Base-by-base conservation (phyloP, 2,329 filamentous ascomycete genomes). In the Sporothrix sp. region DNA sequence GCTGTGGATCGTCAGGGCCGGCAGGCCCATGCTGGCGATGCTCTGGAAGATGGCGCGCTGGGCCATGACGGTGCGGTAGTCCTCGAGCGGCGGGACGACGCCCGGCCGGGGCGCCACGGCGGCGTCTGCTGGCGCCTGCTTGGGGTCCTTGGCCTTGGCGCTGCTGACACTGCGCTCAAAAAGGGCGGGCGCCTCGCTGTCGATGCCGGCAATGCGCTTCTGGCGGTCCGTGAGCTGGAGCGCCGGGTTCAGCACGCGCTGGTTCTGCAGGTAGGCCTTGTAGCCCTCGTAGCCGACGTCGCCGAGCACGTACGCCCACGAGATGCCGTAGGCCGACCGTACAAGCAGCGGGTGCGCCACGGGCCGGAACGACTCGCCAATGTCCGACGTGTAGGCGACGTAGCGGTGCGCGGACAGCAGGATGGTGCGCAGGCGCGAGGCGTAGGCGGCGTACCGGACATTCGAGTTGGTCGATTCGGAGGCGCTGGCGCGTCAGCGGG, bases 201-300 rank as follows among this genome's bases (percentile, higher is more conserved):
- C 39, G 18, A 76, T 63, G 1, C 75, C 74, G 1, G 73, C 69
- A 4, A 69, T 58, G 57, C 73, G 73, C 59, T 74, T 69, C 59
- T 76, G 70, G 13, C 66, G 68, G 7, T 69, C 64, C 3, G 72
- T 72, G 21, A 81, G 68, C 54, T 79, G 72, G 11, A 82, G 64
- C 9, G 82, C 73, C 0, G 88, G 87, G 58, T 90, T 78, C 20
- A 89, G 68, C 1, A 80, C 74, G 35, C 78, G 77, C 66, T 93
- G 86, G 64, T 98, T 97, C 51, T 85, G 80, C 66, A 85, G 78
- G 65, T 96, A 97, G 7, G 91, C 84, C 64, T 96, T 95, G 73
- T 95, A 97, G 6, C 93, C 91, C 67, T 98, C 93, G 63, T 96
- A 84, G 30, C 78, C 76, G 43, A 97, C 91, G 62, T 98, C 93